Evolutionary conservation across 192 early-diverging fungal genomes (phyloP), one percentile per base, ranked within the genome.

Genomic region (Thamnidium elegans): DNA sequence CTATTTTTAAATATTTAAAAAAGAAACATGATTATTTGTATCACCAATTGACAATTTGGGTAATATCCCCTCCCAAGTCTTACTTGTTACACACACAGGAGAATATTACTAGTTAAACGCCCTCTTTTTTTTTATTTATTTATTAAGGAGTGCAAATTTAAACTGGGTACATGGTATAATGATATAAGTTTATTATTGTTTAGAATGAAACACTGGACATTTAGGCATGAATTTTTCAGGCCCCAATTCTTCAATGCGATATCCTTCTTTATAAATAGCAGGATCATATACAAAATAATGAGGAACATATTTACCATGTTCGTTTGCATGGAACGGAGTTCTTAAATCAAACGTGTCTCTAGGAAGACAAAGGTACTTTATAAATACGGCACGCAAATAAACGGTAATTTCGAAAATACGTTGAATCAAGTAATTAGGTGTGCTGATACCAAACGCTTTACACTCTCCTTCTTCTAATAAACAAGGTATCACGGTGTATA

Each of bases 311-410:
- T 64, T 66, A 13, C 64, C 64, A 0, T 73, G 36, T 6, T 63
- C 32, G 42, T 73, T 69, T 21, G 59, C 36, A 36, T 50, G 46
- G 43, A 73, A 63, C 3, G 68, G 71, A 1, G 74, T 76, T 17
- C 78, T 42, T 14, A 76, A 30, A 15, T 55, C 26, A 50, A 62
- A 72, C 0, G 39, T 46, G 0, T 58, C 21, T 1, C 78, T 42
- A 26, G 78, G 78, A 7, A 76, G 66, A 61, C 75, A 71, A 42
- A 73, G 65, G 47, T 76, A 69, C 11, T 63, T 62, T 44, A 76
- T 70, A 42, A 79, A 76, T 1, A 31, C 30, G 30, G 56, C 71
- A 14, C 78, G 60, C 7, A 65, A 13, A 7, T 48, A 48, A 10
- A 80, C 39, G n/a, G 50, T 19, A 4, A 8, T 10, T 14, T 56